Base-by-base conservation (phyloP, 1,139 yeast genomes). In the Diutina neorugosa region DNA sequence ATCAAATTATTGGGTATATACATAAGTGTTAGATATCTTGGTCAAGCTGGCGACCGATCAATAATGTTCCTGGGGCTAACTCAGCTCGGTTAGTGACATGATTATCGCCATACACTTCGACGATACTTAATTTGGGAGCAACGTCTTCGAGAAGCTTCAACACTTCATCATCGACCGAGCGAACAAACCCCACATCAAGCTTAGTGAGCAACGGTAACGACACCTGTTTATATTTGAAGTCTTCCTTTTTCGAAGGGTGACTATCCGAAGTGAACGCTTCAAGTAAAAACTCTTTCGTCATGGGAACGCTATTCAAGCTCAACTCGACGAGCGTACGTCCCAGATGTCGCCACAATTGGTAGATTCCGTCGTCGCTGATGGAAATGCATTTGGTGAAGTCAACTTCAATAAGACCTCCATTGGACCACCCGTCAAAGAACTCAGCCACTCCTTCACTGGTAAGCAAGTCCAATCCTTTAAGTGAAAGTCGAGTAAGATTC, bases 51-150 rank as follows among this genome's bases (percentile, higher is more conserved):
- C 96, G 74, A 7, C 96, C 96, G 55, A 88, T 80, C 4, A 89
- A 71, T 56, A 80, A 76, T 49, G 87, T 62, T 12, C 82, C 86
- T 1, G 71, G 70, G 55, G 83, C 70, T 4, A 77, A 64, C 2
- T 65, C 65, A 0, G 87, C 87, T 25, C 70, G 69, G 7, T 74
- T 69, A 0, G 90, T 82, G 54, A 93, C 83, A 57, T 80, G 70
- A 59, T 86, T 86, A 60, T 84, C 77, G 0, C 96, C 96, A 65
- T 84, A 87, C 5, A 87, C 88, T 62, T 88, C 96, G 54, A 90
- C 62, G 12, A 86, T 70, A 50, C 76, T 73, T 55, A 90, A 66
- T 52, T 77, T 78, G 0, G 83, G 78, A 59, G 93, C 85, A 16
- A 74, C 70, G 27, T 75, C 69, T 8, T 83, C 77, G 19, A 88